Conservation (phyloP, 441 rosid genomes). For the Euphorbia corollata region DNA sequence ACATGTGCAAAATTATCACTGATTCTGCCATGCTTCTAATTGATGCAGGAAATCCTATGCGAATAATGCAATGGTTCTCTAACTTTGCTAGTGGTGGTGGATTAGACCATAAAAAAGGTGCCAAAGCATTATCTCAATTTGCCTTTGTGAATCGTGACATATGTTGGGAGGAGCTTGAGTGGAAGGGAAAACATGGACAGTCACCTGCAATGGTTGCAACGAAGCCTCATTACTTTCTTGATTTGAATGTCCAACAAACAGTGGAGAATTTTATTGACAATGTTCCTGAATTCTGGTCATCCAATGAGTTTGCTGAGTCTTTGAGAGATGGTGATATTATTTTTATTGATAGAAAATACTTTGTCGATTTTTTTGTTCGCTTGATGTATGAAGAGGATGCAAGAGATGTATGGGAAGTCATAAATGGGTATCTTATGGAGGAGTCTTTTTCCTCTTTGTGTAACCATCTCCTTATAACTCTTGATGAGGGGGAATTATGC, state of each 20-base stretch:
- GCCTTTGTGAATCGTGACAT: conserved; percentile 78
- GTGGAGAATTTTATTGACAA: conserved; percentile 68
- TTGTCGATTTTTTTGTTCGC: conserved; percentile 46
- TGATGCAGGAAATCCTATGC: conserved; percentile 49
- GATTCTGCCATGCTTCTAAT: conserved; percentile 14
- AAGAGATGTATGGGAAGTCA: conserved; percentile 57
- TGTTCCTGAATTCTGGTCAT: conserved; percentile 91
- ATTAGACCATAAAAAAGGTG: conserved; percentile 61
- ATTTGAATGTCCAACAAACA: conserved; percentile 62
- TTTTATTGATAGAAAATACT: conserved; percentile 51
- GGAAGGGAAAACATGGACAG: conserved; percentile 95
- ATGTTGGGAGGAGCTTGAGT: conserved; percentile 93
- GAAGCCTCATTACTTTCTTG: conserved; percentile 89
- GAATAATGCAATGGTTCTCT: conserved; percentile 64
- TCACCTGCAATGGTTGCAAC: conserved; percentile 94
- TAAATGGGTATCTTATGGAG: conserved; percentile 58
- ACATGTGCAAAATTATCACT: conserved; percentile 2
- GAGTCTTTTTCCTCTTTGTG: conserved; percentile 58
- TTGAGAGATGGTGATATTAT: conserved; percentile 71
- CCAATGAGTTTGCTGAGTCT: conserved; percentile 68
- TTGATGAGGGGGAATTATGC: conserved; percentile 51
- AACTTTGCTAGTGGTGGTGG: conserved; percentile 54
- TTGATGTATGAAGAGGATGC: conserved; percentile 64
- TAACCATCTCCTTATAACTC: conserved; percentile 56
- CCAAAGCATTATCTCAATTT: conserved; percentile 75